Evolutionary conservation across 306 rosid species (phyloP), one percentile per base, ranked within the genome.

Genomic region (Alnus rubra): DNA sequence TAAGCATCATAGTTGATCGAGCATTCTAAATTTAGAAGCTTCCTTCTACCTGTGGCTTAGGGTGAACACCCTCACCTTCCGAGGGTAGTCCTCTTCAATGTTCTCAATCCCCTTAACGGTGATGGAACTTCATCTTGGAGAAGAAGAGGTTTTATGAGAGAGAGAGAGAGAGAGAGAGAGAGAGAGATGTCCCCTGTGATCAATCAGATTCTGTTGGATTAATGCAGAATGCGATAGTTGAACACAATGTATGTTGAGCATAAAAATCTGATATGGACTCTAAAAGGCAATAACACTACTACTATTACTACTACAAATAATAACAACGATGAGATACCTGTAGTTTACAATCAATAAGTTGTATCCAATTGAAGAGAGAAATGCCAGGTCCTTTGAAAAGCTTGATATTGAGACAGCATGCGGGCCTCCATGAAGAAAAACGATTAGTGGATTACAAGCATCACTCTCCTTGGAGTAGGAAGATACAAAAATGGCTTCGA

Each of bases 341-440:
- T 95, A 95, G 79, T 95, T 95, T 54, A 95, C 98, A 82, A 90
- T 62, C 83, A 95, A 82, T 88, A 95, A 85, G 77, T 80, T 93
- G 86, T 79, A 93, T 74, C 98, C 98, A 82, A 91, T 70, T 65
- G 96, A 84, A 76, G 98, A 88, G 73, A 95, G 95, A 83, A 91
- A 95, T 64, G 93, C 98, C 50, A 58, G 71, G 65, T 92, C 78
- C 86, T 89, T 92, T 23, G 98, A 90, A 88, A 89, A 95, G 86
- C 97, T 87, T 69, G 98, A 72, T 81, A 80, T 23, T 11, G 88
- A 86, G 45, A 80, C 88, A 39, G 86, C 7, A 79, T 95, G 98
- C 5, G 98, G 98, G 31, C 98, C 98, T 10, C 98, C 98, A 35
- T 95, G 98, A 85, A 95, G 98, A 74, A 80, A 30, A 37, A 89